Evolutionary conservation across 1,284 basidiomycete species (phyloP).

Genomic region (Bjerkandera adusta): DNA sequence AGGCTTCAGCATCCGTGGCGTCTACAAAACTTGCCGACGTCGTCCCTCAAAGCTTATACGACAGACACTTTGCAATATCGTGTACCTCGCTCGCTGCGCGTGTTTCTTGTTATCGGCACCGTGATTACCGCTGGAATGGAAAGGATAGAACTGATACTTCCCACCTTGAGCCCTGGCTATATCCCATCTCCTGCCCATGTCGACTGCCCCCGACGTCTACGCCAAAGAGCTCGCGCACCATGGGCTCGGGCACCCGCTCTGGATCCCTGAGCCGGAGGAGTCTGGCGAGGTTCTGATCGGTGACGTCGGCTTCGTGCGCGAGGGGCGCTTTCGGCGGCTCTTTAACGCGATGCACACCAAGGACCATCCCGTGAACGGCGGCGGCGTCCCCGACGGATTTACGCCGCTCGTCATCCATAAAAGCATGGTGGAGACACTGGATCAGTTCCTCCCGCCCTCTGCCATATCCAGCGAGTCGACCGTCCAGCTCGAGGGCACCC

Average conservation of each 20-base stretch:
- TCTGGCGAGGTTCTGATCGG: conserved; percentile 7
- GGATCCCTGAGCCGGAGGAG: conserved; percentile 3
- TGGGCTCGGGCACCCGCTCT: conserved; percentile 3
- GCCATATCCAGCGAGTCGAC: not conserved
- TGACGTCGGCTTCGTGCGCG: conserved; percentile 3
- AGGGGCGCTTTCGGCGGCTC: conserved; percentile 1
- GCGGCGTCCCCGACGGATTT: conserved; percentile 6
- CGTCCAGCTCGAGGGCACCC: not conserved
- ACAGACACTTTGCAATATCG: too few relatives aligned
- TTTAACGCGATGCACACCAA: not conserved
- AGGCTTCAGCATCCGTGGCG: too few relatives aligned
- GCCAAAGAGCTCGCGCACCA: conserved; percentile 1
- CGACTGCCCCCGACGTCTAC: not conserved
- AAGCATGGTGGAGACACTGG: not conserved
- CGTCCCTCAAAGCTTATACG: too few relatives aligned
- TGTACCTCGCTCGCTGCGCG: too few relatives aligned
- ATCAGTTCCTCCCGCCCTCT: not conserved
- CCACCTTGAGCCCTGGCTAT: too few relatives aligned
- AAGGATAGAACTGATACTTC: too few relatives aligned
- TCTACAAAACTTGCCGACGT: too few relatives aligned
- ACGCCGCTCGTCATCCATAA: not conserved
- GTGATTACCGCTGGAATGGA: too few relatives aligned
- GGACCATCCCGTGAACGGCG: conserved; percentile 4
- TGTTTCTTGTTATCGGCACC: too few relatives aligned
- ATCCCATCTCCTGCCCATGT: too few relatives aligned